Conservation (phyloP, 2,329 filamentous ascomycete species). For the Ceratocystis destructans region DNA sequence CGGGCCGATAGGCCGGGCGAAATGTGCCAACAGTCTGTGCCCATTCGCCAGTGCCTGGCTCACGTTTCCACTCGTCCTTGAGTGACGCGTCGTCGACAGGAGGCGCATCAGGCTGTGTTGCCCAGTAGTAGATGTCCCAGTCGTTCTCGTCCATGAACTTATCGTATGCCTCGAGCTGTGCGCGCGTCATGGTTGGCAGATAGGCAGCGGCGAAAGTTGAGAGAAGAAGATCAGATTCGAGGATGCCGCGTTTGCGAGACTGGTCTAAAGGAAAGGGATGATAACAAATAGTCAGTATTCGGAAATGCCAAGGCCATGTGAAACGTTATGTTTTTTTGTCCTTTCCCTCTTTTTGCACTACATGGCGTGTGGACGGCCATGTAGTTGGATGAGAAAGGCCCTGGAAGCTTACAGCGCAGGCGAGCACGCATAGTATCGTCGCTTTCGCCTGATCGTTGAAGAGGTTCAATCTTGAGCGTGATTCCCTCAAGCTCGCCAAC, state of each 20-base stretch:
- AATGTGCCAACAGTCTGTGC: conserved; percentile 91
- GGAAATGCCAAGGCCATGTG: neutral
- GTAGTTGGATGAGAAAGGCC: neutral
- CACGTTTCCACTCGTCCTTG: conserved; percentile 26
- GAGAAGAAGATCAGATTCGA: conserved; percentile 89
- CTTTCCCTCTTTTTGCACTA: too few species aligned
- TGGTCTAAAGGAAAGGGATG: conserved; percentile 52
- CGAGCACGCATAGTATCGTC: conserved; percentile 74
- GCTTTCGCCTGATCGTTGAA: conserved; percentile 73
- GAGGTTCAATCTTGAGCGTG: conserved; percentile 77
- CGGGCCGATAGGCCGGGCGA: conserved; percentile 82
- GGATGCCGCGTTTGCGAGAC: conserved; percentile 86
- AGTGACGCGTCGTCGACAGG: conserved; percentile 23
- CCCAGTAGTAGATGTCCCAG: conserved; percentile 99
- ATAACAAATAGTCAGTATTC: conserved; percentile 10
- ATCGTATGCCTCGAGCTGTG: conserved; percentile 74
- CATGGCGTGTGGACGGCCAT: neutral
- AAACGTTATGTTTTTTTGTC: too few species aligned
- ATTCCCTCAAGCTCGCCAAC: conserved; percentile 82
- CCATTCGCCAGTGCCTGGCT: conserved; percentile 60
- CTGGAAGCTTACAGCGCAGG: conserved; percentile 47
- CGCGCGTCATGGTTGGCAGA: conserved; percentile 56
- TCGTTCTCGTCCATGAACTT: conserved; percentile 95
- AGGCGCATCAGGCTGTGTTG: conserved; percentile 64
- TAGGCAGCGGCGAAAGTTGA: conserved; percentile 83